Evolutionary conservation across 1,139 yeast species (phyloP), one percentile per base, ranked within the genome.

Genomic region (Yamadazyma jaroonii): DNA sequence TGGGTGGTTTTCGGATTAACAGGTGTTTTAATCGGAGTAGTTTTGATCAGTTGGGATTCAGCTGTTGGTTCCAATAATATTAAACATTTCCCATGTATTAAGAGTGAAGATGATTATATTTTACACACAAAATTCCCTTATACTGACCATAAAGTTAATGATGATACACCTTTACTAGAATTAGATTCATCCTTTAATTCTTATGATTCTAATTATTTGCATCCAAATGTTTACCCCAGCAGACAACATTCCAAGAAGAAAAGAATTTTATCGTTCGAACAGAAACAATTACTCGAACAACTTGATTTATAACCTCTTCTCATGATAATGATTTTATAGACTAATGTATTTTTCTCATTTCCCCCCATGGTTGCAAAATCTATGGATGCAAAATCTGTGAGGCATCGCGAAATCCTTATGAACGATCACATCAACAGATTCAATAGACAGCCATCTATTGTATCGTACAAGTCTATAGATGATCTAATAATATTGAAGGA

Each of bases 401-500:
- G 10, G 14, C 9, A 23, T 13, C 25, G 11, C 14, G 10, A 24
- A 6, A 17, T 17, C 20, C 20, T 17, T 15, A 26, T 26, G 35
- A 12, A 25, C 8, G 20, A 32, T 17, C 15, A 17, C n/a, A 20
- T 23, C 4, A 24, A 21, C 6, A 15, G 31, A n/a, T 35, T 35
- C 17, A 41, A 48, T n/a, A 35, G 50, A 36, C 53, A 68, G 33
- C 79, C 83, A 2, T 59, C 73, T 21, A 56, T 79, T 3, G 79
- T 74, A 0, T 78, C 87, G 1, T 86, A 87, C 73, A 69, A 69
- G 42, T 53, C 67, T 9, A 52, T 56, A 2, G 57, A 59, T 1
- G 94, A 84, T 38, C 59, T 86, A 10, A 50, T 60, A n/a, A 59
- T 57, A 30, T 67, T 88, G 29, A 74, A 77, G 40, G 62, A 62